phyloP scores from a whole-genome alignment of 2,329 filamentous ascomycete species.

The Biscogniauxia mediterranea region DNA sequence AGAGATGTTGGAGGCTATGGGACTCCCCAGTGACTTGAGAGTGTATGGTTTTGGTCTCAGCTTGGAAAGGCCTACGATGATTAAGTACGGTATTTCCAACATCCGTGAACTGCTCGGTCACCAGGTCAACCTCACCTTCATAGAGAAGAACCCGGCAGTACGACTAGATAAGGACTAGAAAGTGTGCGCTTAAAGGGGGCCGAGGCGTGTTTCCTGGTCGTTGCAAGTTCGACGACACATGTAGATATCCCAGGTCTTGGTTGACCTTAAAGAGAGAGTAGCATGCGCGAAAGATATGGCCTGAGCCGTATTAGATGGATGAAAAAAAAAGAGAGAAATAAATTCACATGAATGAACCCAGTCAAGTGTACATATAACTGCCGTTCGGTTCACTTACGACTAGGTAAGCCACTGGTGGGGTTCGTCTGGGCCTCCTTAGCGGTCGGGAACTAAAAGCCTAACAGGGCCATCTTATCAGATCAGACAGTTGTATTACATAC shows the following conservation, averaged over 20 bases:
- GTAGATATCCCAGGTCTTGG: neutral
- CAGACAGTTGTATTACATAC: neutral
- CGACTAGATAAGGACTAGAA: constrained; percentile 78
- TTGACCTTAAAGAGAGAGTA: neutral
- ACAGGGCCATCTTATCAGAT: neutral
- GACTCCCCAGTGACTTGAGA: constrained; percentile 83
- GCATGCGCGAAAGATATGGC: neutral
- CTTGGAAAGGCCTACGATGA: constrained; percentile 95
- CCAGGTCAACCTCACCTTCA: constrained; percentile 91
- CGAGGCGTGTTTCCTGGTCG: neutral
- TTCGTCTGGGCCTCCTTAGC: neutral
- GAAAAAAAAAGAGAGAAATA: neutral
- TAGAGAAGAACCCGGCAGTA: constrained; percentile 87
- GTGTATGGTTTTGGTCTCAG: constrained; percentile 94
- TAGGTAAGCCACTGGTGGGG: neutral
- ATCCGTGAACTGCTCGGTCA: constrained; percentile 91
- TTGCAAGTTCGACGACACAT: neutral
- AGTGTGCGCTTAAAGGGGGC: neutral
- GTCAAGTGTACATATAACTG: neutral
- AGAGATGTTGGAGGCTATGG: constrained; percentile 96
- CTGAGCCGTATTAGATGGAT: neutral
- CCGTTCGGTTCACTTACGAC: neutral
- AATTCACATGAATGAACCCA: neutral
- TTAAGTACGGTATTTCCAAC: constrained; percentile 87
- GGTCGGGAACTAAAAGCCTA: neutral